Conservation (phyloP, 805 yeast genomes). For the Sungouiozyma intestinalis region DNA sequence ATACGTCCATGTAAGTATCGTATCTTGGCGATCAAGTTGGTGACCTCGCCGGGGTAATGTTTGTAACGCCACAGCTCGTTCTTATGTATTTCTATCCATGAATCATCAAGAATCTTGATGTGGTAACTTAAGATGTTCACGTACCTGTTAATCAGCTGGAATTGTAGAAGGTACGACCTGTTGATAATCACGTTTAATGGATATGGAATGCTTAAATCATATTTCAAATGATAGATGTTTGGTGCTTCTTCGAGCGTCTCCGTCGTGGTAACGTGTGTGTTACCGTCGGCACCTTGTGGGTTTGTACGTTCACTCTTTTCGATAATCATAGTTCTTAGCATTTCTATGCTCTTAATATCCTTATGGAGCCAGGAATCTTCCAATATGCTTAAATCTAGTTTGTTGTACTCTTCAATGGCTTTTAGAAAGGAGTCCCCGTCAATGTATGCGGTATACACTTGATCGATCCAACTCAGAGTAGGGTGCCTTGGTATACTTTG, state of each 20-base stretch:
- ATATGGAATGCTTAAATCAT: slow-evolving; percentile 64
- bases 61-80: slow-evolving; percentile 57
- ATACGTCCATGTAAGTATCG: slow-evolving; percentile 43
- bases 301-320: slow-evolving; percentile 27
- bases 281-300: slow-evolving; percentile 5
- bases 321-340: slow-evolving; percentile 36
- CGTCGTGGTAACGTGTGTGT: slow-evolving; percentile 6
- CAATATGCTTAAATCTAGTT: not conserved
- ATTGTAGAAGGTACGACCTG: slow-evolving; percentile 61
- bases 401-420: not conserved
- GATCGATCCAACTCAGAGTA: not conserved
- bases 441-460: not conserved
- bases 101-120: slow-evolving; percentile 45
- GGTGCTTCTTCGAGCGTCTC: slow-evolving; percentile 4
- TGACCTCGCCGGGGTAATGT: slow-evolving; percentile 34
- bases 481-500: slow-evolving; percentile 19
- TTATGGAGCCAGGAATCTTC: not conserved
- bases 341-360: slow-evolving; percentile 20
- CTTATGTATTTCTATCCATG: slow-evolving; percentile 57
- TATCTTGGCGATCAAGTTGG: slow-evolving; percentile 45
- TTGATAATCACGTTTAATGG: slow-evolving; percentile 73
- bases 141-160: slow-evolving; percentile 70
- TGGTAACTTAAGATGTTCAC: slow-evolving; percentile 53
- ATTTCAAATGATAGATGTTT: slow-evolving; percentile 40
- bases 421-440: not conserved